These are phyloP conservation scores for Backusella psychrophila DNA, from an alignment of 192 early-diverging fungal species.

Conservation along the genomic window DNA sequence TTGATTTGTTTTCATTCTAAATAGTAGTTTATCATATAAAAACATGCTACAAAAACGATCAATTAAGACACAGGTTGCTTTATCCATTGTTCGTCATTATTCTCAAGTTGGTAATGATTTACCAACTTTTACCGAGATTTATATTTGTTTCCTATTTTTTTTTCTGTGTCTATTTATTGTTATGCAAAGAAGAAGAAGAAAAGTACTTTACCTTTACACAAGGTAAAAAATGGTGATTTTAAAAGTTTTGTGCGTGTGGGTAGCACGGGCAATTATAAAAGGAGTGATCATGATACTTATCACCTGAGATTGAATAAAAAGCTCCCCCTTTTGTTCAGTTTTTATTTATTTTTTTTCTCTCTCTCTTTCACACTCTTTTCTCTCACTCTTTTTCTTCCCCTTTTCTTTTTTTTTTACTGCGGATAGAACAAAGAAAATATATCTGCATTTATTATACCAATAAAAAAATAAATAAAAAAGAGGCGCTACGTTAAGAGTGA, in stretches of 20 bases:
- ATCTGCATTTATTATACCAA: not conserved
- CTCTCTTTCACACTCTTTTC: not conserved
- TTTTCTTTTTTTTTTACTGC: not conserved
- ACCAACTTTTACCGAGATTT: constrained; percentile 3
- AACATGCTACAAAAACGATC: not conserved
- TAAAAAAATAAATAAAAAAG: not conserved
- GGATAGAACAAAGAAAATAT: constrained; percentile 2
- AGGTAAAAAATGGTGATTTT: not conserved
- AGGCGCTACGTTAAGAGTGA: not conserved
- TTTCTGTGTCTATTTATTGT: not conserved
- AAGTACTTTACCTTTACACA: not conserved
- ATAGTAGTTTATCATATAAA: not conserved
- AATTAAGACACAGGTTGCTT: not conserved
- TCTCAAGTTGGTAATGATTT: not conserved
- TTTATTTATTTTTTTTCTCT: not conserved
- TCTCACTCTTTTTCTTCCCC: not conserved
- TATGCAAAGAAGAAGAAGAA: not conserved
- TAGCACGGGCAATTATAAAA: not conserved
- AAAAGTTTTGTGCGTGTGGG: not conserved
- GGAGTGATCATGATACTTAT: constrained; percentile 1
- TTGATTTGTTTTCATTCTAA: not conserved
- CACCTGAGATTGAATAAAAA: constrained; percentile 2
- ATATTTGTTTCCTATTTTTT: not conserved
- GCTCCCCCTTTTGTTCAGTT: not conserved
- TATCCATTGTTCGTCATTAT: not conserved